Base-by-base conservation (phyloP, 73 alveolate species). In the Tetrahymena elliotti region DNA sequence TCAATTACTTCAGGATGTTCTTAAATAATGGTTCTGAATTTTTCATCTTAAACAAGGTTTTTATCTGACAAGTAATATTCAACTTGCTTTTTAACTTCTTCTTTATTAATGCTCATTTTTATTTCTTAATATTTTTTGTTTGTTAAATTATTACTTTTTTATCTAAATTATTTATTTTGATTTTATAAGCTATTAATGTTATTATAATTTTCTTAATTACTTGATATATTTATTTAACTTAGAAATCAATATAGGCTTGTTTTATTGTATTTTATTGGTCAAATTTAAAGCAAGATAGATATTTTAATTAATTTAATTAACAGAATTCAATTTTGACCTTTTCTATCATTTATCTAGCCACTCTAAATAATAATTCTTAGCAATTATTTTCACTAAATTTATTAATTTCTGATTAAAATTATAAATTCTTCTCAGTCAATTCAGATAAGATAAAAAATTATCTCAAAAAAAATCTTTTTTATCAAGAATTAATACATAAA, bases 1-100 rank as follows among this genome's bases (percentile, higher is more conserved):
- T 33, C 34, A 8, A 53, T 68, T 68, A 68, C 98, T 36, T 96
- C 98, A 18, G 39, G 52, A 84, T 84, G 93, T 34, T 93, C 93
- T 34, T 94, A 35, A n/a, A 98, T 97, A 93, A 93, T 54, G 40
- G 97, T 97, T 54, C 97, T 98, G 97, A 98, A 98, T 95, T 96
- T 97, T 94, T 95, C 97, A 96, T 98, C 99, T 35, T 95, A 94
- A 34, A 95, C 84, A 93, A 98, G 95, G 95, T 96, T 97, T 93
- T 96, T 95, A 93, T 98, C 99, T 27, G 99, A 98, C 52, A 98
- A 94, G 97, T 98, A 98, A 97, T 96, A 98, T 95, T 98, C 99
- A 5, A 98, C 95, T 93, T 98, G 97, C 97, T 95, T 94, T 88
- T 94, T 97, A 38, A 97, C 93, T 47, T 84, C 93, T 24, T 31